A percentile compares a stretch with the other conserved stretches of the same genome.
These are phyloP conservation scores for Aegilops sharonensis DNA, from an alignment of 176 grass and related monocot species.

Conservation along the genomic window DNA sequence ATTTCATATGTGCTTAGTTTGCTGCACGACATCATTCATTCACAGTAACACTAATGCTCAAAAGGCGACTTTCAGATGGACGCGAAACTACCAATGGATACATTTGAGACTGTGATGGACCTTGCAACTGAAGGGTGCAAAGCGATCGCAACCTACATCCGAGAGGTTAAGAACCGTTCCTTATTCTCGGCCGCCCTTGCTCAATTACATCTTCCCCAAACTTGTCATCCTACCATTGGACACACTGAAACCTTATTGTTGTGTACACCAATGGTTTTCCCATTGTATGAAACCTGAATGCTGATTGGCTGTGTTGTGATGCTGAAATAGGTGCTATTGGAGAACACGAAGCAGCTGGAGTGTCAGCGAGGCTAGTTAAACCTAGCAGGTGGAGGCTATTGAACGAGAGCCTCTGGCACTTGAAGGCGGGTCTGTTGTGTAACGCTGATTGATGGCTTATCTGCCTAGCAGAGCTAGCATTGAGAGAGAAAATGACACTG, in stretches of 20 bases:
- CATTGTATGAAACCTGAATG: neutral
- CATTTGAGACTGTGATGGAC: constrained; percentile 94
- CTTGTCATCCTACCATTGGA: neutral
- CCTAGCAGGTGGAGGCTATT: neutral
- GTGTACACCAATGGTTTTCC: neutral
- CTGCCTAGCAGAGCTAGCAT: neutral
- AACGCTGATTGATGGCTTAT: neutral
- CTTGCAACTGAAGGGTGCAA: constrained; percentile 96
- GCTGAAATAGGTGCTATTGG: constrained; percentile 59
- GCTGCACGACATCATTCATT: neutral
- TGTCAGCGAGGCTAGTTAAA: constrained; percentile 62
- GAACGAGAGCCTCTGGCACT: neutral
- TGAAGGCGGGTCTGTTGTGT: neutral
- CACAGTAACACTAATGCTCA: constrained; percentile 23
- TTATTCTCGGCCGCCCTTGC: neutral
- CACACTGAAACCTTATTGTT: neutral
- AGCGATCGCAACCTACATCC: constrained; percentile 78
- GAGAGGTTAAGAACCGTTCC: constrained; percentile 47
- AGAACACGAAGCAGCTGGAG: constrained; percentile 77
- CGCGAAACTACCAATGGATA: constrained; percentile 84
- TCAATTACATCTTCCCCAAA: no score
- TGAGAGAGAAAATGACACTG: neutral
- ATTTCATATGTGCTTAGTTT: neutral
- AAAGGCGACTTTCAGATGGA: constrained; percentile 63
- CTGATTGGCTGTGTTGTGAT: neutral